Evolutionary conservation across 2,329 filamentous ascomycete genomes (phyloP), one percentile per base, ranked within the genome.

Genomic region (Claviceps purpurea): DNA sequence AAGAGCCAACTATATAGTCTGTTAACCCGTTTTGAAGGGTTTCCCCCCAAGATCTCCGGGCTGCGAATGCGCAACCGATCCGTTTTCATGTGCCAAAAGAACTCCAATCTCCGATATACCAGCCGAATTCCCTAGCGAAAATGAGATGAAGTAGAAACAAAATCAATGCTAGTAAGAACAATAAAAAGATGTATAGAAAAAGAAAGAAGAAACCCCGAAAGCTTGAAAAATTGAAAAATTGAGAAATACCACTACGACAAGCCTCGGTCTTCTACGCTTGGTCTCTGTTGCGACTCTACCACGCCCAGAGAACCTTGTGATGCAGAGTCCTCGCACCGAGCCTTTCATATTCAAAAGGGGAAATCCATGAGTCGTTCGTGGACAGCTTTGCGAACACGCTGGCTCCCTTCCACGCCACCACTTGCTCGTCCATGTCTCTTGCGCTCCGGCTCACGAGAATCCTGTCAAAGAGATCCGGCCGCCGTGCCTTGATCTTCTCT

Each of bases 371-470:
- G 67, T 98, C 93, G 69, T 97, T 97, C 16, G 89, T 90, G 46
- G 83, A 79, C 59, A 97, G 72, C 70, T 95, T 89, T 2, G 89
- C 90, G 73, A 96, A 98, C 16, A 98, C 90, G 64, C 89, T 95
- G 0, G 88, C 93, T 4, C 93, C 93, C 76, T 98, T 98, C 93
- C 93, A 98, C 8, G 85, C 84, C 50, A 97, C 86, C n/a, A 97
- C 90, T 69, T 96, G 89, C 55, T 93, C 89, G 68, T 98, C 93
- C 72, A 98, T 85, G 61, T 98, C 93, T 61, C 91, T 77, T 0
- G 93, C 93, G 76, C 76, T 93, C 55, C 76, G 73, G 55, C 79
- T 81, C 50, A 84, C 80, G 24, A 82, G 68, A 56, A 84, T 81
- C 54, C 74, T 73, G 37, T 84, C 81, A 20, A 68, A 68, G 45